A percentile compares a stretch with the other conserved stretches of the same genome.
phyloP scores from a whole-genome alignment of 805 yeast genomes.

The Metschnikowia colocasiae region DNA sequence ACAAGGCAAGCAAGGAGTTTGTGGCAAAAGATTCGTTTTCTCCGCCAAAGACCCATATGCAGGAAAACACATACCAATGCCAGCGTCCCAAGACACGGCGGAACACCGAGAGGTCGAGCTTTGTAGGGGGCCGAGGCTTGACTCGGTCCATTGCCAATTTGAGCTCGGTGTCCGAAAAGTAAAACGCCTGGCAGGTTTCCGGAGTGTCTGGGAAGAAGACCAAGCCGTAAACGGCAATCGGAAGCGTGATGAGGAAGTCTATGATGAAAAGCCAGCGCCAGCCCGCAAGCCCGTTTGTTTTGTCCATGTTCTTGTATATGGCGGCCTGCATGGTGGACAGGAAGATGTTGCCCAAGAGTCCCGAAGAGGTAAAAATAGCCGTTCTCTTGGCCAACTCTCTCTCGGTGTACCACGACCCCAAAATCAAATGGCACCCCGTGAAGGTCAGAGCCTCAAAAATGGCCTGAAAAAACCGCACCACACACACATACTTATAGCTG shows the following conservation, averaged over 20 bases:
- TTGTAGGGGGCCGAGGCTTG: slow-evolving; percentile 8
- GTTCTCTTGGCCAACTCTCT: slow-evolving; percentile 48
- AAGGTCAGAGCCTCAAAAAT: slow-evolving; percentile 57
- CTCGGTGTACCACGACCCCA: slow-evolving; percentile 52
- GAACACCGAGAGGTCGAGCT: slow-evolving; percentile 27
- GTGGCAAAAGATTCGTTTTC: slow-evolving; percentile 45
- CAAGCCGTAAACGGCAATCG: slow-evolving; percentile 54
- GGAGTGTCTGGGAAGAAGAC: slow-evolving; percentile 59
- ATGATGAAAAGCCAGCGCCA: slow-evolving; percentile 70
- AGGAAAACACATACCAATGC: slow-evolving; percentile 55
- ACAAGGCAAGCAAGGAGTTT: slow-evolving; percentile 46
- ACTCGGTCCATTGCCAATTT: slow-evolving; percentile 10
- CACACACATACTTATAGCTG: slow-evolving; percentile 49
- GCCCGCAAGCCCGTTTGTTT: slow-evolving; percentile 49
- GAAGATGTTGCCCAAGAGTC: slow-evolving; percentile 52
- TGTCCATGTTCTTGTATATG: slow-evolving; percentile 44
- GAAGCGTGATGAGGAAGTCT: slow-evolving; percentile 56
- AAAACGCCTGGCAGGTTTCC: slow-evolving; percentile 32
- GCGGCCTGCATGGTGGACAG: slow-evolving; percentile 57
- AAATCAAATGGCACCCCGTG: slow-evolving; percentile 50
- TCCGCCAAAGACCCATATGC: slow-evolving; percentile 52
- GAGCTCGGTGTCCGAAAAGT: slow-evolving; percentile 32
- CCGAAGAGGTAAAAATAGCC: slow-evolving; percentile 54
- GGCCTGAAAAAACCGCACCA: slow-evolving; percentile 58
- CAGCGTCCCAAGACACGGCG: slow-evolving; percentile 43